Evolutionary conservation across 2,329 filamentous ascomycete genomes (phyloP), one percentile per base, ranked within the genome.

Genomic region (Ceratocystis papillata): DNA sequence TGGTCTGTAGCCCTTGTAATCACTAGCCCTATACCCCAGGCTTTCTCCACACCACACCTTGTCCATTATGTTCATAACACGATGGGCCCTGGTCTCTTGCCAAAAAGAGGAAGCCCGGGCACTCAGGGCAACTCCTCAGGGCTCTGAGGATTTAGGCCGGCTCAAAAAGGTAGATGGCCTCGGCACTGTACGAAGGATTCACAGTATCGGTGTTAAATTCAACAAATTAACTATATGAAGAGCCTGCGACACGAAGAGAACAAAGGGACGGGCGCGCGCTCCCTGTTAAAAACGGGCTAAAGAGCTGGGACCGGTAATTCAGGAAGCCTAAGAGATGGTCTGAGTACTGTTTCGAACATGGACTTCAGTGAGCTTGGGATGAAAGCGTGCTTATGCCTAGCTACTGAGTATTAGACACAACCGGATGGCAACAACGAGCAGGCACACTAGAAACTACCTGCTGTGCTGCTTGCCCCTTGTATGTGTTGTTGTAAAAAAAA

Each of bases 331-430:
- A 30, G 22, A 37, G 17, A 30, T n/a, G 55, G 55, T 10, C 55
- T 37, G 28, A 59, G 55, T 28, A 28, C 28, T 57, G 53, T 57
- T 57, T 57, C n/a, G 28, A 57, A 57, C 48, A n/a, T n/a, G 17
- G 28, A 10, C 25, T 30, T 57, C 33, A 25, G 28, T 17, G n/a
- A 30, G 28, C 4, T 33, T 12, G 12, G 17, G 28, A 57, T 17
- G 25, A 33, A 50, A 50, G 20, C 17, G 20, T 2, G 46, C 10
- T 12, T 37, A 12, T 37, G 2, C 33, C 33, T 3, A 37, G 33
- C 33, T 12, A 12, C 37, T 15, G 37, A 15, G 37, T 41, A 41
- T 15, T 41, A 41, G 37, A 41, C 37, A 4, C 37, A 41, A 12
- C 12, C 28, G 22, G 22, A 53, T 10, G 20, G 48, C 22, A 53